Evolutionary conservation across 1,284 basidiomycete species (phyloP), one percentile per base, ranked within the genome.

Genomic region (Cryptococcus maquisensis): DNA sequence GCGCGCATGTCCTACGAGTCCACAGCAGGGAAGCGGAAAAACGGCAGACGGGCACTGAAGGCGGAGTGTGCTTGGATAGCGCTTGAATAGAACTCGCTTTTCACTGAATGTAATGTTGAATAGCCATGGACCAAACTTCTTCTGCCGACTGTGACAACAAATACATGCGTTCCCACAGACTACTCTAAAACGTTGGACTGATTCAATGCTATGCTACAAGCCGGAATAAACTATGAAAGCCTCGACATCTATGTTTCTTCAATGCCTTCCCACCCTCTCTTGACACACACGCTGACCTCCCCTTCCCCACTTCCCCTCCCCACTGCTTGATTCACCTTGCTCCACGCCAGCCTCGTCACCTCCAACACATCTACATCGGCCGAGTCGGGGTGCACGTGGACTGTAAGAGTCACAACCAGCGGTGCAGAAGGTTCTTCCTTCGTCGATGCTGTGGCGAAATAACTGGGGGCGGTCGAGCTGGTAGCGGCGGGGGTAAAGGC

Each of bases 391-490:
- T 81, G 78, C 16, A 94, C 87, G 65, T 90, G 88, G 40, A 91
- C 76, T 63, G 87, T 84, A 32, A 95, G 76, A 20, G 90, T 90
- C 21, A 90, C 84, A n/a, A 95, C 84, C 41, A 94, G 57, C 0
- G 66, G 66, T 54, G 58, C 37, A 10, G 40, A 55, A 12, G 28
- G 41, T 32, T 47, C 40, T 23, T 47, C 42, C 23, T 46, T 50
- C 4, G 18, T 21, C 23, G 40, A 36, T 10, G 53, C 24, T 10
- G 39, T 21, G 36, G 23, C 15, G 10, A 32, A 32, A 10, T 32
- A 32, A 10, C 28, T 26, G 48, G 26, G 18, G 47, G 50, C 39
- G 26, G 50, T 36, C 41, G 60, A 41, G 13, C 15, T 46, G 24
- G 23, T 66, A 63, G 44, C 52, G 13, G 65, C 58, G 6, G 65